Conservation (phyloP, 371 early-diverging fungal species). For the Mortierella polycephala region DNA sequence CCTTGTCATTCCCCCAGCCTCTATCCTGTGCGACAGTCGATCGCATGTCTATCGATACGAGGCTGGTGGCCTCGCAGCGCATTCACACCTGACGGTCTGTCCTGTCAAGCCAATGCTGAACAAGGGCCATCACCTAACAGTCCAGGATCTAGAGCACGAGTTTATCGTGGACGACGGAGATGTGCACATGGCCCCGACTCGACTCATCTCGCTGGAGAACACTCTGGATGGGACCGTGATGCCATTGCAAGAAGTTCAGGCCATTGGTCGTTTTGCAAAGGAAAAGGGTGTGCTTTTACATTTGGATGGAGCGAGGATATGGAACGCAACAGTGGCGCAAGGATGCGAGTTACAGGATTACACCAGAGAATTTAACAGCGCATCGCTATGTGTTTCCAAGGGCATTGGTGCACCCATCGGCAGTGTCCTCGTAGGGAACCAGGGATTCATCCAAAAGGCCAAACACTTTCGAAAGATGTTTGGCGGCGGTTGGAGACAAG, state of each 20-base stretch:
- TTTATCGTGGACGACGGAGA: conserved; percentile 60
- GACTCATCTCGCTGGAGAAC: conserved; percentile 88
- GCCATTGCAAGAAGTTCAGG: conserved; percentile 76
- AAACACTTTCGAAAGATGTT: conserved; percentile 88
- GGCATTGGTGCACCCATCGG: conserved; percentile 94
- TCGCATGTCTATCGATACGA: conserved; percentile 87
- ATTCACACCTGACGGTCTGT: conserved; percentile 76
- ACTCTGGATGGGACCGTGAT: conserved; percentile 86
- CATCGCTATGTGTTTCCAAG: conserved; percentile 92
- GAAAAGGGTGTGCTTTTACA: conserved; percentile 74
- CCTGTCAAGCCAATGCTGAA: conserved; percentile 69
- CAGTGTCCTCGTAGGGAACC: conserved; percentile 80
- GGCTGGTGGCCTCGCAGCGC: conserved; percentile 84
- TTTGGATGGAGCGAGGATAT: conserved; percentile 92
- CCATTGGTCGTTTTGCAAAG: conserved; percentile 72
- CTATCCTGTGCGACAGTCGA: conserved; percentile 81
- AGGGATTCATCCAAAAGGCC: conserved; percentile 78
- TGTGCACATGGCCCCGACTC: conserved; percentile 76
- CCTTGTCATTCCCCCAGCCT: conserved; percentile 79
- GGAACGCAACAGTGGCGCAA: conserved; percentile 86
- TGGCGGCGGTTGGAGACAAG: conserved; percentile 94
- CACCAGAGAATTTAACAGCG: conserved; percentile 78
- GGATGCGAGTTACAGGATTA: conserved; percentile 75
- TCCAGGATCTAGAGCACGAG: conserved; percentile 68
- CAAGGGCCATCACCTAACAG: conserved; percentile 72